These are phyloP conservation scores for Tricholoma sp. DNA, from an alignment of 768 basidiomycete species.

Conservation along the genomic window DNA sequence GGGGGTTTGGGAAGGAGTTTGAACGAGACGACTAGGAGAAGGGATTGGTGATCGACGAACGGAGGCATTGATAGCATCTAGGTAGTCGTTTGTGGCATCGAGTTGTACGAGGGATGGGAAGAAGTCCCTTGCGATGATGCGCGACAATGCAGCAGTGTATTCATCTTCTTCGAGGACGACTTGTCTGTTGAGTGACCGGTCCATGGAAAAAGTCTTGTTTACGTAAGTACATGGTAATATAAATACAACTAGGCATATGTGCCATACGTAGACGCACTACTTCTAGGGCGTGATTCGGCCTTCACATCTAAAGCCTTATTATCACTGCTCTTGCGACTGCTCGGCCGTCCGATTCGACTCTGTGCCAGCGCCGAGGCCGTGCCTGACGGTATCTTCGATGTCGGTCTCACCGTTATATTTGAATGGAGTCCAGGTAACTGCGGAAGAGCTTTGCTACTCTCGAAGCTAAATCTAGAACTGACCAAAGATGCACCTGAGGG, in stretches of 20 bases:
- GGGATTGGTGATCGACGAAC: conserved; percentile 70
- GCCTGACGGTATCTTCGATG: conserved; percentile 35
- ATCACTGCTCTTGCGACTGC: conserved; percentile 28
- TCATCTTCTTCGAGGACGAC: conserved; percentile 86
- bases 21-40: conserved; percentile 34
- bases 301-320: conserved; percentile 13
- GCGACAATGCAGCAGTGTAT: conserved; percentile 84
- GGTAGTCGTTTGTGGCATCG: conserved; percentile 83
- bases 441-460: conserved; percentile 35
- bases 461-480: conserved; percentile 21
- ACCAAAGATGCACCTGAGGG: conserved; percentile 25
- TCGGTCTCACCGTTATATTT: conserved; percentile 44
- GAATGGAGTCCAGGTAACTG: conserved; percentile 35
- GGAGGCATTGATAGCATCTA: conserved; percentile 73
- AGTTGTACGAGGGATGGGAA: conserved; percentile 91
- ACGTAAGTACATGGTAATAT: too few relatives aligned
- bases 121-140: conserved; percentile 96
- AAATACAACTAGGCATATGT: background rate
- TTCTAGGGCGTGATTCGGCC: conserved; percentile 9
- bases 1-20: conserved; percentile 62
- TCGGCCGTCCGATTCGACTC: conserved; percentile 46
- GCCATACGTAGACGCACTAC: conserved; percentile 2
- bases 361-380: conserved; percentile 34
- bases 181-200: conserved; percentile 66
- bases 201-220: conserved; percentile 8